These are phyloP conservation scores for Cnidoscolus chayamansa DNA, from an alignment of 441 rosid genomes.

Conservation along the genomic window DNA sequence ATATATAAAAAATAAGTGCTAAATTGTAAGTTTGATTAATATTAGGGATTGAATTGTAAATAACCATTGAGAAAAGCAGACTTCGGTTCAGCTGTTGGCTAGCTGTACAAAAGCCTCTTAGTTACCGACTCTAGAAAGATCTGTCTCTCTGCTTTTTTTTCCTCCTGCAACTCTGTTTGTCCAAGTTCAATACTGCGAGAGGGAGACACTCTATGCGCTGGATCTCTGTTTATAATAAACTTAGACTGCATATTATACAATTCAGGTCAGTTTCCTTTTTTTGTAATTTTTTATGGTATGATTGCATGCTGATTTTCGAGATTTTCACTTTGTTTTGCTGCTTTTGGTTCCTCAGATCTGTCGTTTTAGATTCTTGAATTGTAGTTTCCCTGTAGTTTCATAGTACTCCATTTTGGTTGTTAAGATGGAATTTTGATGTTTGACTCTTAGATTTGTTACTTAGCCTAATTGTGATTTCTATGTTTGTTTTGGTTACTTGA, in stretches of 20 bases:
- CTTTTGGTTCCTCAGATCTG: constrained; percentile 44
- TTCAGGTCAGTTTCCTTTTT: constrained; percentile 25
- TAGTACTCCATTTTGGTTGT: constrained; percentile 15
- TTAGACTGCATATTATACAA: neutral
- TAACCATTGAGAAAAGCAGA: constrained; percentile 9
- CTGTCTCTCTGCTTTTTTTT: constrained; percentile 18
- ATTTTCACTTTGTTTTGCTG: constrained; percentile 7
- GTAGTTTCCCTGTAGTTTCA: constrained; percentile 5
- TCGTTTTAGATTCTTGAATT: constrained; percentile 20
- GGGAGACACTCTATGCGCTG: neutral
- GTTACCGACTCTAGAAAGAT: constrained; percentile 24
- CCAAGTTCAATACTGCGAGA: neutral
- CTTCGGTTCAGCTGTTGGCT: constrained; percentile 33
- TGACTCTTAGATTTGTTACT: neutral
- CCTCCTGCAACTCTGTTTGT: neutral
- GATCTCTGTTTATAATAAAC: neutral
- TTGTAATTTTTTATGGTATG: constrained; percentile 4
- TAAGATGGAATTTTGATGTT: neutral
- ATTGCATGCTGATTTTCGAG: neutral
- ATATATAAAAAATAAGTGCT: no score
- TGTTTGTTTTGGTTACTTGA: neutral
- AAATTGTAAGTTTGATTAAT: no score
- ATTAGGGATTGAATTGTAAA: no score
- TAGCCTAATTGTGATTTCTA: neutral
- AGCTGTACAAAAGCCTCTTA: constrained; percentile 33